Evolutionary conservation across 192 early-diverging fungal genomes (phyloP).

Genomic region (Coemansia sp.): DNA sequence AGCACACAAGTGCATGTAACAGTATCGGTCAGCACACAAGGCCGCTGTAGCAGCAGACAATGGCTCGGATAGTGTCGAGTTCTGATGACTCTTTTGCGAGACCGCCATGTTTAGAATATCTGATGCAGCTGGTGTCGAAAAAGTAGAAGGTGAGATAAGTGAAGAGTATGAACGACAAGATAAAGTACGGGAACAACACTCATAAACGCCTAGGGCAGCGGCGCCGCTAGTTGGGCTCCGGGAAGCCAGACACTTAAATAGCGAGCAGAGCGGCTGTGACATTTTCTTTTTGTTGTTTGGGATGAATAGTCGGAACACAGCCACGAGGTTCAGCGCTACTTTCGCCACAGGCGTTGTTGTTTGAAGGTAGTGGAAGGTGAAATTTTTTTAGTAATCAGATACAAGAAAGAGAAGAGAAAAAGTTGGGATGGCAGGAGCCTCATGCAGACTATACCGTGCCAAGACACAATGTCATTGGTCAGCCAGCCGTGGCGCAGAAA

Average conservation of each 20-base stretch:
- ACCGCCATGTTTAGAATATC: not conserved
- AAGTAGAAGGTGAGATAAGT: not conserved
- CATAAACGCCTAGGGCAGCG: not conserved
- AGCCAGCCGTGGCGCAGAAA: not conserved
- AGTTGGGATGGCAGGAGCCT: not conserved
- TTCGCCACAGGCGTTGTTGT: not conserved
- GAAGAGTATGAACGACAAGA: not conserved
- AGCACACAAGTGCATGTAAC: not conserved
- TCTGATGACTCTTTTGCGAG: not conserved
- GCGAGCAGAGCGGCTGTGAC: not conserved
- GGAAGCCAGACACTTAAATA: constrained; percentile 6
- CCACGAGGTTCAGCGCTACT: not conserved
- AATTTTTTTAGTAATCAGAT: not conserved
- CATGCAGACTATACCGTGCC: not conserved
- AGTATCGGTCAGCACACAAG: not conserved
- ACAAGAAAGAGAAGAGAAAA: not conserved
- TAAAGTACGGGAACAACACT: not conserved
- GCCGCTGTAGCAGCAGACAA: not conserved
- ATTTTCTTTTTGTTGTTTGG: not conserved
- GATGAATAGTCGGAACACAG: not conserved
- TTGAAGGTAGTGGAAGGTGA: not conserved
- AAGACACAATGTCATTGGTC: not conserved
- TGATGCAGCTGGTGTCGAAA: not conserved
- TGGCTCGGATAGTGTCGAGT: not conserved
- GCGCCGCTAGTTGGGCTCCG: not conserved